These are phyloP conservation scores for Beauveria varroae DNA, from an alignment of 2,329 filamentous ascomycete genomes.

Conservation along the genomic window DNA sequence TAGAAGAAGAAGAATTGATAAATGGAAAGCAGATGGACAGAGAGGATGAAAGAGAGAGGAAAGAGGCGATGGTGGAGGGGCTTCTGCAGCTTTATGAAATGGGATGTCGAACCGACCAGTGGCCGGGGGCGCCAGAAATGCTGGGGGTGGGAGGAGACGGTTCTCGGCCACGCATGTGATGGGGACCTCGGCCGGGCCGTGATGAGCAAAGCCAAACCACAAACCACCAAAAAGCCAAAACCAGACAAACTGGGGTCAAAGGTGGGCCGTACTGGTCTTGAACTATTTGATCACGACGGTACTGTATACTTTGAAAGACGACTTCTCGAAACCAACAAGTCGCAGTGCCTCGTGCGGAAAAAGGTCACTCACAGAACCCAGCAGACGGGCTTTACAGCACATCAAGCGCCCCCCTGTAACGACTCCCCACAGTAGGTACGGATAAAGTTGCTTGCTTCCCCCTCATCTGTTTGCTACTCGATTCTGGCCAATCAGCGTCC, in stretches of 20 bases:
- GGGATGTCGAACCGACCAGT: background rate
- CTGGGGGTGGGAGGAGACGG: background rate
- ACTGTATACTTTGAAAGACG: no score
- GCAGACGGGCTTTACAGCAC: background rate
- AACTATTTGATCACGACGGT: no score
- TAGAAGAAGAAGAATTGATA: background rate
- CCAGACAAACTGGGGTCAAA: background rate
- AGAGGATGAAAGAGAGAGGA: background rate
- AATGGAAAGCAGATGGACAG: background rate
- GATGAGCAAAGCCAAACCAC: background rate
- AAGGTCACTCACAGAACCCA: no score
- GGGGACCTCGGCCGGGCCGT: conserved; percentile 24
- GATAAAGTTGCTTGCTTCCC: background rate
- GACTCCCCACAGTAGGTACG: background rate
- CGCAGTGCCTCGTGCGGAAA: no score
- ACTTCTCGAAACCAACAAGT: no score
- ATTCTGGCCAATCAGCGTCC: conserved; percentile 2
- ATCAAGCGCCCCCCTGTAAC: background rate
- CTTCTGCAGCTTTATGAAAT: conserved; percentile 9
- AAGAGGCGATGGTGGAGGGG: background rate
- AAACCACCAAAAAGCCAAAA: background rate
- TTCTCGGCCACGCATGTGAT: conserved; percentile 23
- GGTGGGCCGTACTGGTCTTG: background rate
- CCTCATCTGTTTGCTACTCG: background rate
- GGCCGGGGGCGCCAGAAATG: background rate